Percentiles rank a stretch among this genome's conserved stretches.
These are phyloP conservation scores for Phylloporus gajari DNA, from an alignment of 1,284 basidiomycete genomes.

Conservation along the genomic window DNA sequence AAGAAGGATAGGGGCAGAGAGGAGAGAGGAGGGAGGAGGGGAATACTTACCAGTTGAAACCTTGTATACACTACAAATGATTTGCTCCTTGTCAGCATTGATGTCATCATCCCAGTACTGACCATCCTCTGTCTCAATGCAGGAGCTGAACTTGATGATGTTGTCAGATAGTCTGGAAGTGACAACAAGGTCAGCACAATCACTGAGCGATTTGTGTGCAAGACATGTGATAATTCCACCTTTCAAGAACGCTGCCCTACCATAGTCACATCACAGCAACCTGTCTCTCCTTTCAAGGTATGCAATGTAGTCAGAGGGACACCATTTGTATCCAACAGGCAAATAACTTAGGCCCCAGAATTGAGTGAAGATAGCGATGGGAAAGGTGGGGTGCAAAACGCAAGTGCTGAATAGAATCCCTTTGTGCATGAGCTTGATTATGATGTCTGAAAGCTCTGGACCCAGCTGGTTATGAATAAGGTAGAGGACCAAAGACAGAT, in stretches of 20 bases:
- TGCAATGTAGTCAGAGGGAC: too few species aligned
- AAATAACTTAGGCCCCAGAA: too few species aligned
- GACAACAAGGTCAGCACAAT: conserved; percentile 5
- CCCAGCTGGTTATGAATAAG: too few species aligned
- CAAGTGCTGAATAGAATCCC: too few species aligned
- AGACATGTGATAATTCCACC: conserved; percentile 16
- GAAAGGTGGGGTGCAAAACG: too few species aligned
- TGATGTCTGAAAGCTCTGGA: too few species aligned
- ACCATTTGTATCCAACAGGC: too few species aligned
- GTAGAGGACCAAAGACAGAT: too few species aligned
- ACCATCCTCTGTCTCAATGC: neutral
- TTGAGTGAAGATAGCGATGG: too few species aligned
- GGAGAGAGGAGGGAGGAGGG: too few species aligned
- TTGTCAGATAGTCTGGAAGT: conserved; percentile 9
- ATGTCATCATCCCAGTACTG: conserved; percentile 22
- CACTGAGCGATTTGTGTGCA: conserved; percentile 10
- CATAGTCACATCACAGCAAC: conserved; percentile 9
- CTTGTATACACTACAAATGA: conserved; percentile 26
- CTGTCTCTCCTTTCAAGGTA: conserved; percentile 5
- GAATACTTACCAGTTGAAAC: conserved; percentile 16
- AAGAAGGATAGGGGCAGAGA: too few species aligned
- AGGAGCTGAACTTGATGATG: conserved; percentile 1
- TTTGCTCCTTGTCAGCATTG: conserved; percentile 11
- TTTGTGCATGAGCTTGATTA: too few species aligned
- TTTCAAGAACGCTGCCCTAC: conserved; percentile 16